Base-by-base conservation (phyloP, 2,329 filamentous ascomycete genomes). In the Pseudogymnoascus verrucosus region DNA sequence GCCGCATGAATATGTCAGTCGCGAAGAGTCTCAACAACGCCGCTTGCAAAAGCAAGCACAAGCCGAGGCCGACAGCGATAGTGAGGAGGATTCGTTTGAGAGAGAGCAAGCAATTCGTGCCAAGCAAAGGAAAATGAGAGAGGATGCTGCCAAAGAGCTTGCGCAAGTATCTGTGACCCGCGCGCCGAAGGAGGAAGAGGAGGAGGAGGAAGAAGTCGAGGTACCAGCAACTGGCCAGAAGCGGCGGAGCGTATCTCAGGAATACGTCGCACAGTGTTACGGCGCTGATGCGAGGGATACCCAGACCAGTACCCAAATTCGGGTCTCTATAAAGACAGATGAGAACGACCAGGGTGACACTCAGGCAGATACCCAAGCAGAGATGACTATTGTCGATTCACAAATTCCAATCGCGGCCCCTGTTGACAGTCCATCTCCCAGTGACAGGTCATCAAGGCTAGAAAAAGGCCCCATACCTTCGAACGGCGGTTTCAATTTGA, bases 211-310 rank as follows among this genome's bases (percentile, higher is more conserved):
- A 3, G 59, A 61, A 3, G 59, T 61, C 39, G 59, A 61, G 39
- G 59, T 61, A 1, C 59, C 59, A 8, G 59, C 31, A 26, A 61
- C 36, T 19, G 59, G 59, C 8, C 36, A 40, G 12, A 57, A 21
- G 16, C 51, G 51, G 2, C n/a, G 51, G 10, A 57, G 51, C 12
- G 26, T 57, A 57, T 57, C 51, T 57, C 51, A 74, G 10, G 68
- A 71, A 2, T 70, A 70, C 21, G 44, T 69, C 12, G 66, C 68
- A 7, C 71, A 72, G 61, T 69, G 68, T 61, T 65, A 65, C 12
- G 71, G 68, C 0, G 34, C 23, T 36, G 68, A 72, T 65, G 67
- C 69, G 10, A 63, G 66, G 39, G 69, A 70, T 65, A 69, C 68
- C 5, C 69, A 71, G 31, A 67, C 65, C 37, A 64, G 68, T 40